Base-by-base conservation (phyloP, 345 rosid species). In the Camelina hispida region DNA sequence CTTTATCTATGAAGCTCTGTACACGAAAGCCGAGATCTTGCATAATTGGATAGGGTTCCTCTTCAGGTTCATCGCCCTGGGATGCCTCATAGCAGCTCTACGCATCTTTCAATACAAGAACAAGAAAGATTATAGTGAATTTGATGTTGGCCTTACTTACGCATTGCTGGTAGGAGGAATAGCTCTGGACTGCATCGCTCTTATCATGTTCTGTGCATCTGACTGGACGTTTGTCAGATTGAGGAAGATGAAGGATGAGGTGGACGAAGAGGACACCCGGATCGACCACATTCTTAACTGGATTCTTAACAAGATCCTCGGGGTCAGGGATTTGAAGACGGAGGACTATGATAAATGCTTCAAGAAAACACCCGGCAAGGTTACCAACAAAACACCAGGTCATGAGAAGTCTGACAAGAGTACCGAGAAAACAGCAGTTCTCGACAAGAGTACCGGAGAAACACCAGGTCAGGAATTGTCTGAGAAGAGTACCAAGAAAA, bases 201-300 rank as follows among this genome's bases (percentile, higher is more conserved):
- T 87, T 12, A 1, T 79, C 60, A 85, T 84, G 90, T 79, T 83
- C 40, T 18, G 82, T 70, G 73, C 84, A 53, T 90, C 94, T 2
- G 86, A 92, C 48, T 84, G 96, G 94, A 85, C 82, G 0, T 77
- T 85, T 4, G 83, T 72, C 25, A 16, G 61, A 40, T 43, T 82
- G 38, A 43, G 57, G 60, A 69, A 67, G 50, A 28, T 70, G 13
- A 79, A 60, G 53, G 71, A 51, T 1, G 53, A 75, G 30, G 46
- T 79, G 10, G 75, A 76, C 0, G 35, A 48, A 44, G 1, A 2
- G 30, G 75, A 59, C n/a, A 44, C 44, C 13, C 0, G 4, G 38
- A 1, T 7, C 2, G 73, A 72, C n/a, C 0, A 14, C 1, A 1
- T 50, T 5, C 64, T 82, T 52, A 53, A 30, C 8, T 14, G 65